Evolutionary conservation across 768 basidiomycete species (phyloP).

Genomic region (Naematelia encephala): DNA sequence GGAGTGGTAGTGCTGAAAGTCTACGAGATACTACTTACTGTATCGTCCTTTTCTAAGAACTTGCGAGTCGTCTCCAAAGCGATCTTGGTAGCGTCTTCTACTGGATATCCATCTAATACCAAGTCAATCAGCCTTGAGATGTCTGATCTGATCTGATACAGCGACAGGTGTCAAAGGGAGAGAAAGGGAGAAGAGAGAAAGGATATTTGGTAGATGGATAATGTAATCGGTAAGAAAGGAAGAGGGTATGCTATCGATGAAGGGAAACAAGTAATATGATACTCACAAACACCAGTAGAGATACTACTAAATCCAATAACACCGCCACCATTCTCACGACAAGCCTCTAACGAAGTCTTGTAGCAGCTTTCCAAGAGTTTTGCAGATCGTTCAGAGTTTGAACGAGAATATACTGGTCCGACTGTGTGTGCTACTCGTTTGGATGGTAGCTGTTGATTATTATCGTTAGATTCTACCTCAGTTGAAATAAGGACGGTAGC

Average conservation of each 20-base stretch:
- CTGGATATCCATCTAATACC: conserved; percentile 50
- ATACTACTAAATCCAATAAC: conserved; percentile 50
- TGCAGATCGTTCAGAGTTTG: conserved; percentile 22
- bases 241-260: background rate
- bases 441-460: conserved; percentile 48
- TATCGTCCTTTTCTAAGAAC: conserved; percentile 30
- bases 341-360: conserved; percentile 35
- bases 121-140: background rate
- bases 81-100: conserved; percentile 48
- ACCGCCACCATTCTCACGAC: conserved; percentile 33
- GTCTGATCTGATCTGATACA: background rate
- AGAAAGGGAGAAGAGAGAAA: background rate
- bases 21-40: conserved; percentile 11
- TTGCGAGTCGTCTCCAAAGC: conserved; percentile 42
- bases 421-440: conserved; percentile 50
- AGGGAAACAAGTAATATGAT: background rate
- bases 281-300: conserved; percentile 50
- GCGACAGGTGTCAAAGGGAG: background rate
- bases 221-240: background rate
- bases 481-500: too few species aligned
- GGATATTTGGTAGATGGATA: background rate
- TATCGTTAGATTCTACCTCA: too few species aligned
- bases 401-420: conserved; percentile 48
- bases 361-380: conserved; percentile 45
- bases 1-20: too few species aligned